Evolutionary conservation across 257 asterid species (phyloP).

Genomic region (Solanum arcanum): DNA sequence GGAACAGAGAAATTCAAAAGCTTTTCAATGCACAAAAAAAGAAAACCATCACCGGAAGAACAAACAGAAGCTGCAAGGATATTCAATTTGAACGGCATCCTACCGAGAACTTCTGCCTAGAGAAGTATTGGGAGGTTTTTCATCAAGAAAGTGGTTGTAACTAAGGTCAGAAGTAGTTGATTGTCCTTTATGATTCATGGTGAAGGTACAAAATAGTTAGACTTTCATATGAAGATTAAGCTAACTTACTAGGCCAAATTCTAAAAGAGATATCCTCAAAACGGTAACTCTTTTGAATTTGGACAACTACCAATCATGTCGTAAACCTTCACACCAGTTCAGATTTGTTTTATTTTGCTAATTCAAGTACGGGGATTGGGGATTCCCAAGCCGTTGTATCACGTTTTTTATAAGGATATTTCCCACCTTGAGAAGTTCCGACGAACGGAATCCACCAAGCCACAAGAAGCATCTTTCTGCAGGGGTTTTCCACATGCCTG

Average conservation of each 20-base stretch:
- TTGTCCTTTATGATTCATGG: neutral
- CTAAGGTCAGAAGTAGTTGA: neutral
- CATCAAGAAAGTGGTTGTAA: neutral
- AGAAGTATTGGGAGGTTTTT: neutral
- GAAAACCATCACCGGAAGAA: neutral
- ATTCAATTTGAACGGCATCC: neutral
- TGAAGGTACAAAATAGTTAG: neutral
- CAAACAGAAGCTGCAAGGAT: neutral
- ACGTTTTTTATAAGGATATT: neutral
- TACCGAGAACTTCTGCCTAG: neutral
- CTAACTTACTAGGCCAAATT: neutral
- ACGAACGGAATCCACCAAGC: constrained; percentile 97
- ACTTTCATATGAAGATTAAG: neutral
- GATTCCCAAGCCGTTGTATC: neutral
- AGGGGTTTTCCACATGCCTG: constrained; percentile 99
- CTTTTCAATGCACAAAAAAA: neutral
- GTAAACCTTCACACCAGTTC: neutral
- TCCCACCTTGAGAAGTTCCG: constrained; percentile 82
- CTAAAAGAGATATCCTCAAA: neutral
- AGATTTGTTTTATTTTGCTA: neutral
- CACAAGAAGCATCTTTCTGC: constrained; percentile 95
- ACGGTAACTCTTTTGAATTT: neutral
- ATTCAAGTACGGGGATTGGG: neutral
- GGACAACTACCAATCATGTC: neutral
- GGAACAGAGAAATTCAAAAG: neutral